These are phyloP conservation scores for Fraxinus nigra DNA, from an alignment of 305 asterid species.

Conservation along the genomic window DNA sequence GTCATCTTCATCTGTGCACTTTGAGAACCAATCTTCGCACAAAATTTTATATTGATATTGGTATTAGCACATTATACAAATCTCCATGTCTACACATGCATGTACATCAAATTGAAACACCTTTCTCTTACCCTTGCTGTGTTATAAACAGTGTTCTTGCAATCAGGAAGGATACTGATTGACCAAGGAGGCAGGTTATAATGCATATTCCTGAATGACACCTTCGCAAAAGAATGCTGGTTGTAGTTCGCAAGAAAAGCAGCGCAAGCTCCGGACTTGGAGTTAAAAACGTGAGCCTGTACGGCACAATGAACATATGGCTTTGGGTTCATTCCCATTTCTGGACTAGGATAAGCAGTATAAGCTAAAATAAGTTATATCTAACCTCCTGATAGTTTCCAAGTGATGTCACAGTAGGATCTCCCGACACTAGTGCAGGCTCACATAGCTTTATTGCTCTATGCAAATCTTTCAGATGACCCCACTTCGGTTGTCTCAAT, in stretches of 20 bases:
- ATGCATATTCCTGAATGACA: slow-evolving; percentile 64
- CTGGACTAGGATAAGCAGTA: background rate
- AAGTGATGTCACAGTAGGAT: slow-evolving; percentile 63
- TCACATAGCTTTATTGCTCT: slow-evolving; percentile 96
- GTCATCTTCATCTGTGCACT: slow-evolving; percentile 98
- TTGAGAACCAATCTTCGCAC: slow-evolving; percentile 82
- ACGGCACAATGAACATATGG: slow-evolving; percentile 15
- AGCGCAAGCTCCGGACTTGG: slow-evolving; percentile 75
- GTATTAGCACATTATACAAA: slow-evolving; percentile 1
- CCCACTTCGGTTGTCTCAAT: slow-evolving; percentile 90
- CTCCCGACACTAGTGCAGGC: slow-evolving; percentile 75
- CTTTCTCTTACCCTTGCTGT: slow-evolving; percentile 84
- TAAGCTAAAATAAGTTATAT: slow-evolving; percentile 19
- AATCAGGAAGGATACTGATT: slow-evolving; percentile 95
- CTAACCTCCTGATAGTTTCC: slow-evolving; percentile 92
- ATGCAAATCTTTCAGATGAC: slow-evolving; percentile 94
- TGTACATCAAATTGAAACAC: background rate
- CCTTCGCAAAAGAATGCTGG: slow-evolving; percentile 72
- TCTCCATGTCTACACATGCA: background rate
- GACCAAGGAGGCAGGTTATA: slow-evolving; percentile 99
- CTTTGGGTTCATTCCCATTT: slow-evolving; percentile 6
- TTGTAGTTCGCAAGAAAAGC: slow-evolving; percentile 92
- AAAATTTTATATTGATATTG: slow-evolving; percentile 11
- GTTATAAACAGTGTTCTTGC: slow-evolving; percentile 91
- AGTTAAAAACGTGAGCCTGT: slow-evolving; percentile 87